Evolutionary conservation across 805 yeast species (phyloP).

Genomic region (Saccharomycopsis sp.): DNA sequence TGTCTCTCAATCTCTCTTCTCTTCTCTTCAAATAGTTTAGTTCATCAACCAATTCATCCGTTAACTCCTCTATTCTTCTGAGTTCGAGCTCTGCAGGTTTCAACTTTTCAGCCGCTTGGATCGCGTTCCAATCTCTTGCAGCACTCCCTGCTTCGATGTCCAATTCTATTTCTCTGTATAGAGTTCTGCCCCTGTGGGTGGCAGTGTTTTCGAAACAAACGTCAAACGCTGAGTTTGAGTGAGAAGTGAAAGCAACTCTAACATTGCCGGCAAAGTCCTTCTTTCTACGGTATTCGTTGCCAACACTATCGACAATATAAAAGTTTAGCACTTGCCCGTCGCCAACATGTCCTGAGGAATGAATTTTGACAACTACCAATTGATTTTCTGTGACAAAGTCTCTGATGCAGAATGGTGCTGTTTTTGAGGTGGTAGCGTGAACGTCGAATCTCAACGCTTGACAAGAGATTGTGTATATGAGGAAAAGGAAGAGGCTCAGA

Average conservation of each 20-base stretch:
- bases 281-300: constrained; percentile 76
- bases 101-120: constrained; percentile 87
- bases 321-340: constrained; percentile 82
- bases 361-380: constrained; percentile 76
- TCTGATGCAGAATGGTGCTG: constrained; percentile 70
- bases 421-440: constrained; percentile 5
- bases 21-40: constrained; percentile 76
- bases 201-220: constrained; percentile 73
- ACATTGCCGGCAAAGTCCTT: constrained; percentile 65
- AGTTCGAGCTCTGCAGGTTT: constrained; percentile 88
- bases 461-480: too few relatives aligned
- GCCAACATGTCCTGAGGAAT: constrained; percentile 63
- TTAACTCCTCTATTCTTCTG: constrained; percentile 76
- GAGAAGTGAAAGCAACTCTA: constrained; percentile 78
- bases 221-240: constrained; percentile 76
- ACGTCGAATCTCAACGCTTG: constrained; percentile 20
- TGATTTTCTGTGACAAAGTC: constrained; percentile 83
- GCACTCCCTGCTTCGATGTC: constrained; percentile 94
- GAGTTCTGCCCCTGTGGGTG: constrained; percentile 33
- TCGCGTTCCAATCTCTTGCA: constrained; percentile 95
- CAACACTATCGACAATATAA: constrained; percentile 63
- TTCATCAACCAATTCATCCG: constrained; percentile 73
- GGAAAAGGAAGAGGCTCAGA: too few relatives aligned
- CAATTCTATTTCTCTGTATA: constrained; percentile 68
- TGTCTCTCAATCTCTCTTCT: constrained; percentile 90